Percentiles rank a stretch among this genome's conserved stretches.
Conservation (phyloP, 169 alveolate species). For the Perkinsus olseni region DNA sequence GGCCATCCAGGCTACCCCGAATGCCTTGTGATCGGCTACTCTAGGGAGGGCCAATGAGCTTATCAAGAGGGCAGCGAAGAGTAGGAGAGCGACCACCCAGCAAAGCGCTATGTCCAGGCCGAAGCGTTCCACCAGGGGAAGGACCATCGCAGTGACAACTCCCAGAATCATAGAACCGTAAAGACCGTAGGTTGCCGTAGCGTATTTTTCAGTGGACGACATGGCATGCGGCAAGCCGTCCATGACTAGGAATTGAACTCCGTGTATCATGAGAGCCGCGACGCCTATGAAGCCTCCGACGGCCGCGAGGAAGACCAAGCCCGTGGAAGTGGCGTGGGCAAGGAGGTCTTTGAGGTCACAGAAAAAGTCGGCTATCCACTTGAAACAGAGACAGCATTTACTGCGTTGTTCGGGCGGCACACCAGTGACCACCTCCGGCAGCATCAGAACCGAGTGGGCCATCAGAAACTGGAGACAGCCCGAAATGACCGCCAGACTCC, state of each 20-base stretch:
- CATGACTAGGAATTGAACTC: neutral
- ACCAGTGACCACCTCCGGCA: neutral
- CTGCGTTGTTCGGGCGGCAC: neutral
- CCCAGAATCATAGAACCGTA: neutral
- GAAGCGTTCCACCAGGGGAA: neutral
- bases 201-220: neutral
- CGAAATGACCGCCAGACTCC: neutral
- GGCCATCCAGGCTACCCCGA: neutral
- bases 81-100: neutral
- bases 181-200: neutral
- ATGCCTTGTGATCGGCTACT: neutral
- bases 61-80: neutral
- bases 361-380: neutral
- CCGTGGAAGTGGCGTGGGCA: neutral
- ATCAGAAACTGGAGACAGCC: neutral
- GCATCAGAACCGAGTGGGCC: neutral
- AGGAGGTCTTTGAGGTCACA: neutral
- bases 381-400: neutral
- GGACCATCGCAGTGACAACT: neutral
- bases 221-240: neutral
- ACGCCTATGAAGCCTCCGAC: neutral
- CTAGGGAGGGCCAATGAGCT: neutral
- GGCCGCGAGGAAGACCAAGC: neutral
- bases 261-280: neutral
- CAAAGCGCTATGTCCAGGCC: neutral